Base-by-base conservation (phyloP, 305 asterid genomes). In the Fraxinus sp. region DNA sequence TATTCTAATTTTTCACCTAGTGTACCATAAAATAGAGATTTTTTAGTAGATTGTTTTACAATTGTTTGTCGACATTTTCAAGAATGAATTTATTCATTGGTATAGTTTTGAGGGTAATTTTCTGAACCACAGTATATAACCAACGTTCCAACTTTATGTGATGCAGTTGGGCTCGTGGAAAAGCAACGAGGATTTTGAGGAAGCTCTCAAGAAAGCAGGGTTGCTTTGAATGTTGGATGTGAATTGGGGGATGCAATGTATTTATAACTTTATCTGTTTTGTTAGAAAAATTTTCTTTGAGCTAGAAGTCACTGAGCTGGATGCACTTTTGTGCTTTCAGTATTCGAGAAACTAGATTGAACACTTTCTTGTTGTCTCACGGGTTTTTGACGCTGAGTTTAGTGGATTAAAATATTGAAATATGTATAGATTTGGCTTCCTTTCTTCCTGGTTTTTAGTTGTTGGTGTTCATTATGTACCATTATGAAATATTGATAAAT, bases 81-180 rank as follows among this genome's bases (percentile, higher is more conserved):
- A 20, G 70, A 59, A 59, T 20, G 30, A 59, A 20, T 59, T 20
- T 59, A 7, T 59, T 59, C 9, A 16, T 55, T 55, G 66, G 70
- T 2, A 9, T 20, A 62, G 71, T 62, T 62, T 62, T 20, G 16
- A 62, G 14, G 71, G 71, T 62, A 22, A 62, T 62, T 22, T 57
- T 62, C 71, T 22, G 32, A 62, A 22, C 71, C 71, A 20, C 32
- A 62, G 2, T 70, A 55, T 36, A 20, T 33, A 6, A 46, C 78
- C 46, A 22, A 8, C 10, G 6, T 62, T 11, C 76, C 39, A 11
- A 62, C 39, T 39, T 36, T 33, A 22, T 74, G 74, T 72, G 68
- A 82, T 88, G 87, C 90, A 94, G 98, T 93, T 94, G 75, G 59
- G 81, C 72, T 91, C 92, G 18, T 91, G 93, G 93, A 79, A 79